Evolutionary conservation across 768 basidiomycete species (phyloP).

Genomic region (Amanita inopinata): DNA sequence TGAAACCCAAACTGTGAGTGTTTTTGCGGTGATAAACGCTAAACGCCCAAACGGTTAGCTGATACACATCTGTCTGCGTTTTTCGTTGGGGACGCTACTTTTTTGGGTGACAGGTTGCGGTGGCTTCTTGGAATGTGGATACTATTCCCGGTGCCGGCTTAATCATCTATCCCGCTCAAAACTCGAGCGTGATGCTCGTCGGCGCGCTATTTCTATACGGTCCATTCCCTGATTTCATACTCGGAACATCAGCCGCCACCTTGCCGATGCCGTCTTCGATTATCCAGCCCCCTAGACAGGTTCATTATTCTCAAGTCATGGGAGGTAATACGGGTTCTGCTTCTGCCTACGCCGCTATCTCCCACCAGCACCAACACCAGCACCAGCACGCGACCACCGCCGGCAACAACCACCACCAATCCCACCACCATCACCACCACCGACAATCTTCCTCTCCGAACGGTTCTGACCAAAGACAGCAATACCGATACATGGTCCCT

Average conservation of each 20-base stretch:
- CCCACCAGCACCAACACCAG: too few relatives aligned
- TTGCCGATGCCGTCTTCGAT: slow-evolving; percentile 20
- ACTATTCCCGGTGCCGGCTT: slow-evolving; percentile 39
- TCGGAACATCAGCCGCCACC: slow-evolving; percentile 20
- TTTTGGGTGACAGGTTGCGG: slow-evolving; percentile 29
- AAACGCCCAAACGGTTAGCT: not conserved
- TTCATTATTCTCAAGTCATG: slow-evolving; percentile 20
- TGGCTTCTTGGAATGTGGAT: slow-evolving; percentile 41
- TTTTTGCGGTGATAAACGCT: not conserved
- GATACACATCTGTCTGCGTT: too few relatives aligned
- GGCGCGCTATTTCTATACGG: slow-evolving; percentile 39
- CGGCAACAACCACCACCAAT: too few relatives aligned
- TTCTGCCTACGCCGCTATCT: slow-evolving; percentile 24
- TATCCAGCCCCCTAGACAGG: slow-evolving; percentile 20
- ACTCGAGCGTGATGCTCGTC: slow-evolving; percentile 40
- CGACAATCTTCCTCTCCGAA: slow-evolving; percentile 27
- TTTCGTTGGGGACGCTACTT: not conserved
- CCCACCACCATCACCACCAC: slow-evolving; percentile 16
- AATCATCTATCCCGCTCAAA: slow-evolving; percentile 41
- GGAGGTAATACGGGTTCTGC: slow-evolving; percentile 17
- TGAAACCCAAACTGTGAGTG: slow-evolving; percentile 42
- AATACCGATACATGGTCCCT: slow-evolving; percentile 27
- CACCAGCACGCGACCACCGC: too few relatives aligned
- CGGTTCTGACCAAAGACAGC: slow-evolving; percentile 25
- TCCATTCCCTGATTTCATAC: slow-evolving; percentile 39